Evolutionary conservation across 139 green algal species (phyloP).

Genomic region (Micromonas pusilla): DNA sequence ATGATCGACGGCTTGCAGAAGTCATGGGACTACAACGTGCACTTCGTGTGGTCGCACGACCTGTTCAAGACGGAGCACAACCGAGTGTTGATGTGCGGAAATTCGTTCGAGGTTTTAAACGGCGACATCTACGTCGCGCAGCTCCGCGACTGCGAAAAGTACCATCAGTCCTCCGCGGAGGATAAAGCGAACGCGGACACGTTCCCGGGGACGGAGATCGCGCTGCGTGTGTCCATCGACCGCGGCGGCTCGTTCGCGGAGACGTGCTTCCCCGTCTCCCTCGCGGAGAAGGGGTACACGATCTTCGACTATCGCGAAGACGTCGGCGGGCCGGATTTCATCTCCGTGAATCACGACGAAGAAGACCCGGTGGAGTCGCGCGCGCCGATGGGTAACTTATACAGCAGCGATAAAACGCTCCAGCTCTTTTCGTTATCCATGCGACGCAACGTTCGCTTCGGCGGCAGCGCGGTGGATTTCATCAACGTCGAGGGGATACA

Average conservation of each 20-base stretch:
- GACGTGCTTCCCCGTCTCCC: conserved; percentile 65
- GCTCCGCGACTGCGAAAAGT: conserved; percentile 4
- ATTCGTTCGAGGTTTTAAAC: conserved; percentile 81
- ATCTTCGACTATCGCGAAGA: conserved; percentile 37
- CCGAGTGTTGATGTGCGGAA: conserved; percentile 70
- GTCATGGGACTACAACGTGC: conserved; percentile 77
- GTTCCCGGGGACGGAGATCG: conserved; percentile 25
- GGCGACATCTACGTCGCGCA: conserved; percentile 30
- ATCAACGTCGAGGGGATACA: conserved; percentile 62
- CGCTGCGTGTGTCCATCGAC: conserved; percentile 47
- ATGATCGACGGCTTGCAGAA: conserved; percentile 5
- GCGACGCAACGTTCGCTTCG: conserved; percentile 46
- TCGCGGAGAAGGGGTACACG: conserved; percentile 59
- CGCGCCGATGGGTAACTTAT: conserved; percentile 51
- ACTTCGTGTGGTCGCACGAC: conserved; percentile 72
- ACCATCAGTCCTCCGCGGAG: neutral
- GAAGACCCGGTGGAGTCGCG: conserved; percentile 35
- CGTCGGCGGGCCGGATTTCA: conserved; percentile 38
- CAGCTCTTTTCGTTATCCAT: conserved; percentile 69
- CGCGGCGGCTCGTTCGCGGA: conserved; percentile 54
- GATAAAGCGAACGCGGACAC: neutral
- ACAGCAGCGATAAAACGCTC: conserved; percentile 56
- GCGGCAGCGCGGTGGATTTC: conserved; percentile 64
- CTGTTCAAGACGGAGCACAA: conserved; percentile 57
- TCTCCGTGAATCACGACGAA: conserved; percentile 72